Percentiles rank a stretch among this genome's conserved stretches.
Evolutionary conservation across 148 eudicot species (phyloP).

Genomic region (Chenopodium suecicum): DNA sequence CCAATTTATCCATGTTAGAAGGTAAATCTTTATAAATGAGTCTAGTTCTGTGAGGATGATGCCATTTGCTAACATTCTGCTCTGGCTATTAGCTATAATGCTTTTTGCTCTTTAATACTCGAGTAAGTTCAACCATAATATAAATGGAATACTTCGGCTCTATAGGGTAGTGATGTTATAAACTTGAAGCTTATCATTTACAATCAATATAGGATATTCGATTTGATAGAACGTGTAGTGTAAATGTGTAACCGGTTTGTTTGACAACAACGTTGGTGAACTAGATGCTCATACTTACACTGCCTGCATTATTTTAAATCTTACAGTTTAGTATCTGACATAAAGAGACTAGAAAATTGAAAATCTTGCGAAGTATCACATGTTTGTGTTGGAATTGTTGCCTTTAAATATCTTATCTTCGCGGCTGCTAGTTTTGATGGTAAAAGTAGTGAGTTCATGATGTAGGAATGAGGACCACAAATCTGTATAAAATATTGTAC

Average conservation of each 20-base stretch:
- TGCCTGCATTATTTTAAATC: background rate
- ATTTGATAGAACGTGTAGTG: no score
- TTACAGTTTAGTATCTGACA: background rate
- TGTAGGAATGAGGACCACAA: background rate
- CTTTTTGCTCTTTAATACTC: no score
- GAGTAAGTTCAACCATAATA: no score
- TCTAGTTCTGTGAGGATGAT: no score
- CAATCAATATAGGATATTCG: background rate
- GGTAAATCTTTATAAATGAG: no score
- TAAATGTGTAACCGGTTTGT: background rate
- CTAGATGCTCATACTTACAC: background rate
- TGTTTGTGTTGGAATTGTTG: background rate
- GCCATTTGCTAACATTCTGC: no score
- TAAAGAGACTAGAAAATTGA: background rate
- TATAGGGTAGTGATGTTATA: background rate
- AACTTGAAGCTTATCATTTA: background rate
- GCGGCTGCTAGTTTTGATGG: background rate
- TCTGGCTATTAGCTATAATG: no score
- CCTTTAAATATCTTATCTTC: background rate
- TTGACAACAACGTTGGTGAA: background rate
- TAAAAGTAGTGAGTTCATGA: background rate
- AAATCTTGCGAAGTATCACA: background rate
- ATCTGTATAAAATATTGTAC: background rate
- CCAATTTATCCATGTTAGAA: no score
- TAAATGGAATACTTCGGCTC: no score